Conservation (phyloP, 345 rosid species). For the Fremontodendron californicum region DNA sequence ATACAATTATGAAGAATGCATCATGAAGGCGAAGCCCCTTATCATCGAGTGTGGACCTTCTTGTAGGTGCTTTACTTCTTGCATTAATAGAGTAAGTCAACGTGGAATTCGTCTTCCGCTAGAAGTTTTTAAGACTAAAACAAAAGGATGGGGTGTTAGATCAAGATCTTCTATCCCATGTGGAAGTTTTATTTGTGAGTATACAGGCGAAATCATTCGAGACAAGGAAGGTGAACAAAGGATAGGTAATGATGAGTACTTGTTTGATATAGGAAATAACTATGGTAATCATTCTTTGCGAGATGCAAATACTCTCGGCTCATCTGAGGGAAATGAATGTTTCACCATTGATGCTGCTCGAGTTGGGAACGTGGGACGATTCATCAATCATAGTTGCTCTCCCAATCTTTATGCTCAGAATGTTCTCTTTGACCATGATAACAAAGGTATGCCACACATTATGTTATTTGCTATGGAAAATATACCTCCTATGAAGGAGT, state of each 20-base stretch:
- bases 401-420: conserved; percentile 81
- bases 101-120: conserved; percentile 62
- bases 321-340: conserved; percentile 29
- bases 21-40: conserved; percentile 51
- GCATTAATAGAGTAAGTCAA: conserved; percentile 75
- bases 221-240: conserved; percentile 64
- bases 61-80: conserved; percentile 71
- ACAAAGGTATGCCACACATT: conserved; percentile 70
- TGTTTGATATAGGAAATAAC: conserved; percentile 62
- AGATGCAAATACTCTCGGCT: conserved; percentile 38
- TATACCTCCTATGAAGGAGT: conserved; percentile 80
- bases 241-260: conserved; percentile 72
- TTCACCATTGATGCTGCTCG: conserved; percentile 83
- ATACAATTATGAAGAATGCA: conserved; percentile 59
- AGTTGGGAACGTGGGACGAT: conserved; percentile 70
- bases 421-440: conserved; percentile 73
- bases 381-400: conserved; percentile 86
- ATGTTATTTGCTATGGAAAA: conserved; percentile 81
- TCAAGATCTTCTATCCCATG: conserved; percentile 62
- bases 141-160: conserved; percentile 91
- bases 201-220: conserved; percentile 68
- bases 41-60: conserved; percentile 77
- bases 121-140: conserved; percentile 68
- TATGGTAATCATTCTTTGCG: conserved; percentile 34
- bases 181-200: conserved; percentile 85